A percentile compares a stretch with the other conserved stretches of the same genome.
phyloP scores from a whole-genome alignment of 139 green algal genomes.

The Picochlorum sp. region DNA sequence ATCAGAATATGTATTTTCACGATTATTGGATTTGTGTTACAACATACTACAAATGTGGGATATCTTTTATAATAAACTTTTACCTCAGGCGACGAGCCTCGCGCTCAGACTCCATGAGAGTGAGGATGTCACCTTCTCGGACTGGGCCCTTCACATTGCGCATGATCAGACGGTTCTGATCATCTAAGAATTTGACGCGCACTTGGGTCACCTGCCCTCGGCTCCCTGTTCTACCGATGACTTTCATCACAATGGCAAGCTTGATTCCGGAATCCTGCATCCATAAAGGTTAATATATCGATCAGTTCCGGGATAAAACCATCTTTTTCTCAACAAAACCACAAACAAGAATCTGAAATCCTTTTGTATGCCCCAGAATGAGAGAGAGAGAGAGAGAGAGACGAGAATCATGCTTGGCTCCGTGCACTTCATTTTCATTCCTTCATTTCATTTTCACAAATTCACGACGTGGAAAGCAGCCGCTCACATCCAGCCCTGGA shows the following conservation, averaged over 20 bases:
- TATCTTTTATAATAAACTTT: background rate
- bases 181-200: constrained; percentile 97
- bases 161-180: constrained; percentile 98
- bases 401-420: too few species aligned
- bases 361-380: too few species aligned
- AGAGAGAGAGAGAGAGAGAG: too few species aligned
- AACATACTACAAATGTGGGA: background rate
- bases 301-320: background rate
- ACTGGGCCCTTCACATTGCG: constrained; percentile 99
- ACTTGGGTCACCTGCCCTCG: constrained; percentile 99
- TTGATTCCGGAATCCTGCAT: constrained; percentile 77
- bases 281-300: background rate
- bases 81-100: constrained; percentile 89
- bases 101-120: constrained; percentile 96
- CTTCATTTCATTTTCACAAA: too few species aligned
- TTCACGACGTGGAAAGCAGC: too few species aligned
- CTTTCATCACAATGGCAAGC: constrained; percentile 99
- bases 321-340: background rate
- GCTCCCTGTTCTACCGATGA: constrained; percentile 95
- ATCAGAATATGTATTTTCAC: too few species aligned
- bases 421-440: too few species aligned
- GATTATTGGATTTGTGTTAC: background rate
- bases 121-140: constrained; percentile 97
- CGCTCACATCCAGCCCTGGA: too few species aligned
- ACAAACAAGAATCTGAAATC: background rate